phyloP scores from a whole-genome alignment of 2,329 filamentous ascomycete species.

The Hymenoscyphus fraxineus region DNA sequence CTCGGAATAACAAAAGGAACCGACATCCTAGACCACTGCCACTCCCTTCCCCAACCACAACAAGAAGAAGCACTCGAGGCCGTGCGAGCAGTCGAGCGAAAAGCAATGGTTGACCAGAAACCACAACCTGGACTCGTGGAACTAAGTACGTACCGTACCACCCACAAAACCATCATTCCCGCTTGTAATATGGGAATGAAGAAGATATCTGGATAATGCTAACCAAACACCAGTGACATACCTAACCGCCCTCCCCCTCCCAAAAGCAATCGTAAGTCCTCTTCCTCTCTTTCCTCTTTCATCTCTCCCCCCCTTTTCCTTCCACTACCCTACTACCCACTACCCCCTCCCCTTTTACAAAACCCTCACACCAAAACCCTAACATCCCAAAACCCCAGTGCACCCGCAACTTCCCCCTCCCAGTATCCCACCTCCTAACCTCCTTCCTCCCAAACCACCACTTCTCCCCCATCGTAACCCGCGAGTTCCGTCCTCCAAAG shows the following conservation, averaged over 20 bases:
- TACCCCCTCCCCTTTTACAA: too few relatives aligned
- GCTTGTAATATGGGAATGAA: not conserved
- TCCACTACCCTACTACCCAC: too few relatives aligned
- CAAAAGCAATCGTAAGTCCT: slow-evolving; percentile 61
- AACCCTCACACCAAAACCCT: too few relatives aligned
- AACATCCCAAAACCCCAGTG: slow-evolving; percentile 45
- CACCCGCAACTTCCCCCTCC: slow-evolving; percentile 86
- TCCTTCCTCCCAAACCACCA: slow-evolving; percentile 67
- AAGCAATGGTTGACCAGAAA: slow-evolving; percentile 73
- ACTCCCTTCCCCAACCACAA: slow-evolving; percentile 60
- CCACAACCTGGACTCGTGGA: slow-evolving; percentile 75
- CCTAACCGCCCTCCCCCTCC: slow-evolving; percentile 42
- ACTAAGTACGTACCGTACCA: slow-evolving; percentile 46
- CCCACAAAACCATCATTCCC: not conserved
- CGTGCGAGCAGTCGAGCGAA: slow-evolving; percentile 75
- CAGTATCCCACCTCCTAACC: slow-evolving; percentile 68
- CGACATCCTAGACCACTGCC: slow-evolving; percentile 90
- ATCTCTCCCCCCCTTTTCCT: too few relatives aligned
- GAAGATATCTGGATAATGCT: slow-evolving; percentile 65
- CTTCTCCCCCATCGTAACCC: slow-evolving; percentile 78
- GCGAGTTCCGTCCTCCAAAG: slow-evolving; percentile 79
- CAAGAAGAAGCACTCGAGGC: slow-evolving; percentile 65
- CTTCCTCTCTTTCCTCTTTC: too few relatives aligned
- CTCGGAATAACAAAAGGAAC: slow-evolving; percentile 66
- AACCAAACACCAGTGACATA: not conserved